A percentile compares a stretch with the other conserved stretches of the same genome.
These are phyloP conservation scores for Trichoderma sp. DNA, from an alignment of 2,329 filamentous ascomycete species.

Conservation along the genomic window DNA sequence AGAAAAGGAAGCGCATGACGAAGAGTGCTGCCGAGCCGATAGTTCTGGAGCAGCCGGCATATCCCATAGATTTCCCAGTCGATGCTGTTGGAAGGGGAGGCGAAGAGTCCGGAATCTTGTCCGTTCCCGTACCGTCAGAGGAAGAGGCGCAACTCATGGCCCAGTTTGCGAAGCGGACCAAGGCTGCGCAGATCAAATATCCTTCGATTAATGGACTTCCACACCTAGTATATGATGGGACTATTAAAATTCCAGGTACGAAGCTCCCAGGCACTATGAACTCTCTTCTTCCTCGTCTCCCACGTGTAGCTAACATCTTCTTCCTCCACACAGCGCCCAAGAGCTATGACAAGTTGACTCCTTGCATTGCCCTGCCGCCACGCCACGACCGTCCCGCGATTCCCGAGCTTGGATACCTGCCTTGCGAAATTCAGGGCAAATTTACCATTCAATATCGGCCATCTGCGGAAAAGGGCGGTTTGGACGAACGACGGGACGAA, in stretches of 20 bases:
- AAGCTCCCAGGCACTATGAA: neutral
- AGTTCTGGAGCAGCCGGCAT: slow-evolving; percentile 31
- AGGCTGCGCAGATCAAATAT: slow-evolving; percentile 41
- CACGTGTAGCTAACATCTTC: neutral
- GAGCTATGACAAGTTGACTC: slow-evolving; percentile 48
- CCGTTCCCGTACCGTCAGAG: slow-evolving; percentile 34
- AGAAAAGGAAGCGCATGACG: slow-evolving; percentile 41
- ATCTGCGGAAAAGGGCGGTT: slow-evolving; percentile 40
- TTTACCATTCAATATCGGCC: slow-evolving; percentile 46
- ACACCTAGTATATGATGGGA: slow-evolving; percentile 40
- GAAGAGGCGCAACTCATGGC: slow-evolving; percentile 41
- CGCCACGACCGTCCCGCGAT: slow-evolving; percentile 42
- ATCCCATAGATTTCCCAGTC: slow-evolving; percentile 32
- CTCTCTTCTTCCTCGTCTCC: neutral
- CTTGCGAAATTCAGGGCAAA: slow-evolving; percentile 47
- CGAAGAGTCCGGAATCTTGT: slow-evolving; percentile 39
- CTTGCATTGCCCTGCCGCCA: slow-evolving; percentile 44
- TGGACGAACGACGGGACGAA: slow-evolving; percentile 46
- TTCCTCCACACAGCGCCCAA: slow-evolving; percentile 37
- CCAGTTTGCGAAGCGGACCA: slow-evolving; percentile 42
- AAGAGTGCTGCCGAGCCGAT: slow-evolving; percentile 34
- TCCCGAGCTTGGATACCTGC: slow-evolving; percentile 43
- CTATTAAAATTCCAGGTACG: slow-evolving; percentile 43
- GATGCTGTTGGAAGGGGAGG: slow-evolving; percentile 35
- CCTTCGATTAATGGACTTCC: slow-evolving; percentile 43